Evolutionary conservation across 176 grass and related monocot species (phyloP).

Genomic region (Elymus sibiricus): DNA sequence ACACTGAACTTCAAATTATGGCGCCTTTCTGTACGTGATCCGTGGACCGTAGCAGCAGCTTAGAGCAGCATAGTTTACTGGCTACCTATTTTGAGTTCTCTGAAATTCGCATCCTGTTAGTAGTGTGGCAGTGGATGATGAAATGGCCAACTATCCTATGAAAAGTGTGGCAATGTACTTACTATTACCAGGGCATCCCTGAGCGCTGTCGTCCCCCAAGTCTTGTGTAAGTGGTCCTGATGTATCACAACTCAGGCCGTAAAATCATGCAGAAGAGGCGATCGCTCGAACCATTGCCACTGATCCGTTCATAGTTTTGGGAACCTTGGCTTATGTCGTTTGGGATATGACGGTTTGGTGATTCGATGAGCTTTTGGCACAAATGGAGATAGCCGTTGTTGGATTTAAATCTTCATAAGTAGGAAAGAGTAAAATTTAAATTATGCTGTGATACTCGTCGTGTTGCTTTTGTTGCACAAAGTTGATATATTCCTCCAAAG

Average conservation of each 20-base stretch:
- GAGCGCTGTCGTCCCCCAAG: constrained; percentile 35
- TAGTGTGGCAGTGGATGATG: background rate
- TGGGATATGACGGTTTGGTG: no score
- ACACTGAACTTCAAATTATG: background rate
- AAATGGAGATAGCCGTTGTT: no score
- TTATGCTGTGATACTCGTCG: background rate
- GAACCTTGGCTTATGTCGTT: no score
- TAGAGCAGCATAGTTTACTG: background rate
- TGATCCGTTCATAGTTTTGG: constrained; percentile 22
- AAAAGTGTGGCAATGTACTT: no score
- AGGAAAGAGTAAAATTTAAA: no score
- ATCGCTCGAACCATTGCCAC: constrained; percentile 39
- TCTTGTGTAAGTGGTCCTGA: constrained; percentile 7
- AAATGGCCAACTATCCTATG: background rate
- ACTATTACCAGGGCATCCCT: background rate
- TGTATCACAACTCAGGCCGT: constrained; percentile 43
- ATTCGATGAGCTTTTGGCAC: no score
- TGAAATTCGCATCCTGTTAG: background rate
- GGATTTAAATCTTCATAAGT: no score
- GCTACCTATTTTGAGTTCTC: background rate
- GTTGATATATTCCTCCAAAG: no score
- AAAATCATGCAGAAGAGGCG: constrained; percentile 83
- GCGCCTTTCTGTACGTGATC: background rate
- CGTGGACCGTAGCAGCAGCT: background rate
- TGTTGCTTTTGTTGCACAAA: no score